Evolutionary conservation across 306 rosid species (phyloP).

Genomic region (Acacia acuminata): DNA sequence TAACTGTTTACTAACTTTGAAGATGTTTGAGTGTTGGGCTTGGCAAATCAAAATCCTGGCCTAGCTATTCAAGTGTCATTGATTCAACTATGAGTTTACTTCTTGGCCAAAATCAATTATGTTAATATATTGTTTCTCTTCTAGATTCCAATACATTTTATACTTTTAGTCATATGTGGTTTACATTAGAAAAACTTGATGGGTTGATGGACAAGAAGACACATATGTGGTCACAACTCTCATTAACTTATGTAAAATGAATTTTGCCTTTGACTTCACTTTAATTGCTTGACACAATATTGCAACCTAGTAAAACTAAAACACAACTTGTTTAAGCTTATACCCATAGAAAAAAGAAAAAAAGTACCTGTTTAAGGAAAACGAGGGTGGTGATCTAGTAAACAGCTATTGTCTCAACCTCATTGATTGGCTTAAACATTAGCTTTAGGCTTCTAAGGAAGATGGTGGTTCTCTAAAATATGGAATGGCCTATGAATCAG

Average conservation of each 20-base stretch:
- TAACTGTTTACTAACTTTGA: too few species aligned
- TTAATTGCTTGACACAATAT: neutral
- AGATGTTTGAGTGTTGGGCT: neutral
- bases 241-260: neutral
- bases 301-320: neutral
- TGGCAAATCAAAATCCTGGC: neutral
- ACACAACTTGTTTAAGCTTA: neutral
- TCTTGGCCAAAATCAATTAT: neutral
- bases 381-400: neutral
- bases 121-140: neutral
- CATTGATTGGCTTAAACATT: neutral
- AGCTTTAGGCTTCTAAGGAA: slow-evolving; percentile 3
- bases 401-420: neutral
- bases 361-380: neutral
- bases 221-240: neutral
- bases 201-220: neutral
- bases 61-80: neutral
- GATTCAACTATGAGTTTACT: neutral
- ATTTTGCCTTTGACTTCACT: neutral
- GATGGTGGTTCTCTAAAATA: neutral
- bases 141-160: neutral
- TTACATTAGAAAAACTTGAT: neutral
- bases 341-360: neutral
- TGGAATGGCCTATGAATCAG: neutral
- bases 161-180: neutral